Percentiles rank a stretch among this genome's conserved stretches.
Evolutionary conservation across 2,329 filamentous ascomycete genomes (phyloP).

Genomic region (Ophiostoma australiae): DNA sequence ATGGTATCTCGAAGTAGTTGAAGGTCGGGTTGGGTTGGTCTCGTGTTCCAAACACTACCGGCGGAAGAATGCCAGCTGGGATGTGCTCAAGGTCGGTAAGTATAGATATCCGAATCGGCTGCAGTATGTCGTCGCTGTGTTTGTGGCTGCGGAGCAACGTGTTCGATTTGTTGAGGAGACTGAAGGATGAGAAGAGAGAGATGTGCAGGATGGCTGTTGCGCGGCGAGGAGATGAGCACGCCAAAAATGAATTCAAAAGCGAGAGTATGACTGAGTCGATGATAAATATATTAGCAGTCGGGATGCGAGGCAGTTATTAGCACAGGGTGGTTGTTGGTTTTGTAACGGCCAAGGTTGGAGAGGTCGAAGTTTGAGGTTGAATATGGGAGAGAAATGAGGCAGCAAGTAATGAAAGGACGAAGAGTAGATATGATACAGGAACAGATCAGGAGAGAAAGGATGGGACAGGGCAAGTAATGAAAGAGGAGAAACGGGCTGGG

Average conservation of each 20-base stretch:
- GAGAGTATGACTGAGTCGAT: background rate
- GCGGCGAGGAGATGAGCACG: background rate
- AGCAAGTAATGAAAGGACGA: constrained; percentile 3
- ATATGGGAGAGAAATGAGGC: background rate
- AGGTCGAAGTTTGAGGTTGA: constrained; percentile 1
- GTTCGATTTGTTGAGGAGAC: background rate
- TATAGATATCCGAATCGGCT: background rate
- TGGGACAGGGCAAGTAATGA: constrained; percentile 6
- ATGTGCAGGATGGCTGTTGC: background rate
- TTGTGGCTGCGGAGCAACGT: background rate
- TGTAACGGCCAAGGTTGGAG: background rate
- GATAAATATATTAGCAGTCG: background rate
- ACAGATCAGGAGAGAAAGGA: constrained; percentile 15
- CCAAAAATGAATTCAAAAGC: background rate
- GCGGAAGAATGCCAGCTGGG: background rate
- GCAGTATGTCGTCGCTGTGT: background rate
- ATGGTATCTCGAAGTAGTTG: constrained; percentile 13
- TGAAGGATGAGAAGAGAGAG: background rate
- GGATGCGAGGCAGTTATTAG: background rate
- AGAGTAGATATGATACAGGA: constrained; percentile 11
- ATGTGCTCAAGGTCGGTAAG: background rate
- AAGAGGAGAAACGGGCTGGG: constrained; percentile 19
- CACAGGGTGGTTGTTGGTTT: background rate
- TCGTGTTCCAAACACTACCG: background rate
- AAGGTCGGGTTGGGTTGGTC: background rate